Conservation (phyloP, 108 stramenopile genomes). For the Nitzschia putrida region DNA sequence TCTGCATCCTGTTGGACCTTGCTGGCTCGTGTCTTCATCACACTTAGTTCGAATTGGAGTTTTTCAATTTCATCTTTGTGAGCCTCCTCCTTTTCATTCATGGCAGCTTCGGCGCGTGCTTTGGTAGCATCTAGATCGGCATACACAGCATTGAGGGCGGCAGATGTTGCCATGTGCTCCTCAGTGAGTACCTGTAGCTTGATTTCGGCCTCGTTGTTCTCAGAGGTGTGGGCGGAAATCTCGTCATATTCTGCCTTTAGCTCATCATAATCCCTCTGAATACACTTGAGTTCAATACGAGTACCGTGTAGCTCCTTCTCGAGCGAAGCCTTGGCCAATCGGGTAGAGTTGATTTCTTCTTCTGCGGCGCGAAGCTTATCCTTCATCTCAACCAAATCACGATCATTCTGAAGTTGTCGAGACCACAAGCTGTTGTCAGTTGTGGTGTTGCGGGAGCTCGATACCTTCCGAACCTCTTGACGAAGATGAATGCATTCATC, state of each 20-base stretch:
- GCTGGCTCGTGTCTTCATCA: conserved; percentile 78
- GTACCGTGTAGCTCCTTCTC: conserved; percentile 80
- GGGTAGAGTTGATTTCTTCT: conserved; percentile 72
- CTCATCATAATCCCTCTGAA: conserved; percentile 66
- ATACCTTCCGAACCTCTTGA: conserved; percentile 65
- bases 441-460: conserved; percentile 33
- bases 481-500: conserved; percentile 63
- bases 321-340: conserved; percentile 78
- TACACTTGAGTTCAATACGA: conserved; percentile 64
- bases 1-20: conserved; percentile 52
- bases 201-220: conserved; percentile 85
- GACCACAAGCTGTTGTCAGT: conserved; percentile 59
- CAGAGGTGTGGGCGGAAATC: conserved; percentile 63
- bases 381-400: conserved; percentile 70
- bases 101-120: conserved; percentile 66
- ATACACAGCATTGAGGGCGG: conserved; percentile 83
- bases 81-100: conserved; percentile 59
- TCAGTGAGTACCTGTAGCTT: conserved; percentile 76
- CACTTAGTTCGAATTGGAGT: conserved; percentile 84
- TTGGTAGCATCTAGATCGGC: conserved; percentile 85
- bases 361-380: conserved; percentile 66
- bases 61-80: conserved; percentile 72
- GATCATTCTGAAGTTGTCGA: conserved; percentile 68
- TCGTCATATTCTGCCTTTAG: conserved; percentile 72
- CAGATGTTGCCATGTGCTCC: conserved; percentile 86